Evolutionary conservation across 23 red algal species (phyloP).

Genomic region (Agarophyton chilense): DNA sequence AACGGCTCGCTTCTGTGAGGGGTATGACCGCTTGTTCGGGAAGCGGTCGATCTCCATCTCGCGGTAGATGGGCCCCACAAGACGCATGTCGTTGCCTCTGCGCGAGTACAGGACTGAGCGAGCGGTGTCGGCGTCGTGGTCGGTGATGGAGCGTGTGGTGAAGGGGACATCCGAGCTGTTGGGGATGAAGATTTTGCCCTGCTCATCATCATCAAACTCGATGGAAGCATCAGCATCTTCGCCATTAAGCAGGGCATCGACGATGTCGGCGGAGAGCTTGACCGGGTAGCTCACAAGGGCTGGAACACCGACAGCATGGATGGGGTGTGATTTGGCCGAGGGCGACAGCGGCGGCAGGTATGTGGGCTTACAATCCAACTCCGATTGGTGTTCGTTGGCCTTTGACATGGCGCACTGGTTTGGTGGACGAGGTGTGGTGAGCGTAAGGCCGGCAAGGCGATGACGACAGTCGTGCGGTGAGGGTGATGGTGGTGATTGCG

Average conservation of each 20-base stretch:
- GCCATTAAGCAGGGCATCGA: neutral
- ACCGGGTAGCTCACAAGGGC: neutral
- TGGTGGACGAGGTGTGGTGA: neutral
- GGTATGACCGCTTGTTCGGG: neutral
- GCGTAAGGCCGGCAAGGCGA: neutral
- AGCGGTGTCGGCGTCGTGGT: conserved; percentile 11
- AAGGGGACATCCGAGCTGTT: conserved; percentile 16
- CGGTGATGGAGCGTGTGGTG: conserved; percentile 6
- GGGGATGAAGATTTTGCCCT: conserved; percentile 3
- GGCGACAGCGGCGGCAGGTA: conserved; percentile 9
- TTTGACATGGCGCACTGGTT: neutral
- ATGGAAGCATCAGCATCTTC: conserved; percentile 23
- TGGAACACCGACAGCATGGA: neutral
- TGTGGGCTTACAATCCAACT: neutral
- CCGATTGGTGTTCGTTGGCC: conserved; percentile 1
- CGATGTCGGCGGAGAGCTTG: conserved; percentile 36
- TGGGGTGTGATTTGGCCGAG: neutral
- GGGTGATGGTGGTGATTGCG: too few relatives aligned
- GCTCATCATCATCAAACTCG: neutral
- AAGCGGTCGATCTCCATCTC: conserved; percentile 41
- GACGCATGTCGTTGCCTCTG: neutral
- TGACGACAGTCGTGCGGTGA: neutral
- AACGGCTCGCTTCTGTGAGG: neutral
- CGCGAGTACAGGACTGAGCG: conserved; percentile 25
- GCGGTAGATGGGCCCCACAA: conserved; percentile 22